Conservation (phyloP, 495 filamentous ascomycete genomes). For the Neurospora sp. region DNA sequence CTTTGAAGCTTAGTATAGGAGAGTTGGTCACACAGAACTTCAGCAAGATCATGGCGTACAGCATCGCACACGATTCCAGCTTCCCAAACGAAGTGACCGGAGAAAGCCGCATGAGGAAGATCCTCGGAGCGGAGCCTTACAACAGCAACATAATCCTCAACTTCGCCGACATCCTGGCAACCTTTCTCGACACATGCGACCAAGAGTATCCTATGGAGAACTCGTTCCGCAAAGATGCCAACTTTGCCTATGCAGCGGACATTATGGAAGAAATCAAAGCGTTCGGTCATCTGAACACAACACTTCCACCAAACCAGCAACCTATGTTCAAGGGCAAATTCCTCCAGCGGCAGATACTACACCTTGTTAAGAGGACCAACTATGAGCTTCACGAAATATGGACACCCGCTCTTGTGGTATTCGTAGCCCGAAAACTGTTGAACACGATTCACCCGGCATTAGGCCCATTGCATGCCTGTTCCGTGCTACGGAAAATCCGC, state of each 20-base stretch:
- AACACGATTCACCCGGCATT: constrained; percentile 78
- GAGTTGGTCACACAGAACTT: constrained; percentile 61
- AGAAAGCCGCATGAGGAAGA: constrained; percentile 57
- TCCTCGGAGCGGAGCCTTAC: constrained; percentile 58
- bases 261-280: constrained; percentile 57
- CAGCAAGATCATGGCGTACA: constrained; percentile 72
- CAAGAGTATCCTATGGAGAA: constrained; percentile 56
- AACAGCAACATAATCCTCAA: constrained; percentile 48
- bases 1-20: constrained; percentile 42
- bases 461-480: constrained; percentile 76
- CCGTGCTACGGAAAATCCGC: constrained; percentile 75
- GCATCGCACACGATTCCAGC: constrained; percentile 68
- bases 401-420: constrained; percentile 64
- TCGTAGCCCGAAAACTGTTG: constrained; percentile 67
- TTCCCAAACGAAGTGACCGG: constrained; percentile 48
- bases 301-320: constrained; percentile 66
- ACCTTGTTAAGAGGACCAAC: constrained; percentile 60
- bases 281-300: constrained; percentile 48
- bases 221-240: constrained; percentile 54
- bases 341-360: constrained; percentile 60
- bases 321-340: constrained; percentile 75
- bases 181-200: constrained; percentile 71
- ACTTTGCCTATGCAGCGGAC: constrained; percentile 47
- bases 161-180: constrained; percentile 66
- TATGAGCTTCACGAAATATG: constrained; percentile 60